Base-by-base conservation (phyloP, 73 alveolate species). In the Loxodes magnus region DNA sequence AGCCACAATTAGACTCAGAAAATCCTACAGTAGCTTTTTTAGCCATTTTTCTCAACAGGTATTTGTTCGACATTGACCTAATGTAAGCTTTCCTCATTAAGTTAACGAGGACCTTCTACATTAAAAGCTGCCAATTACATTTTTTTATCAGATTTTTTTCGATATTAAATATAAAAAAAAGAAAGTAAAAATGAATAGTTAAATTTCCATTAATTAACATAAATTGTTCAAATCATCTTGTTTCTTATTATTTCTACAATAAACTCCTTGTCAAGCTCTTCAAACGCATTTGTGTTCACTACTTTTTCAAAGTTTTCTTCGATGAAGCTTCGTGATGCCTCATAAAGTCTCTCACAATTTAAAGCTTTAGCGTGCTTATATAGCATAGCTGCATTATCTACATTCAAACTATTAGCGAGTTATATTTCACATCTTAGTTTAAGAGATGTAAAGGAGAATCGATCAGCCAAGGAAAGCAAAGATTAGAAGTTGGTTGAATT, bases 231-330 rank as follows among this genome's bases (percentile, higher is more conserved):
- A n/a, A n/a, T n/a, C n/a, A n/a, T n/a, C n/a, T n/a, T n/a, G n/a
- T n/a, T n/a, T 25, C 87, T 75, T 23, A 74, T 64, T 43, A 79
- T 79, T 53, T 79, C 82, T 19, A 74, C 34, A 21, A 79, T 38
- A 38, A 64, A 75, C 21, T 80, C 94, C 38, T 76, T 80, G 59
- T 76, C 81, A 0, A 80, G 67, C 35, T 76, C 84, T 41, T 76
- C 90, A 52, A 80, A 69, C 9, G 76, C 83, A 10, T 66, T 35
- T 24, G 81, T 64, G 26, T 67, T 54, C 6, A 77, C 57, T 6
- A 80, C 80, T 25, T 50, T 67, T 14, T 68, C 48, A 42, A 57
- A 77, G 50, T 80, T 51, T 44, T 80, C 90, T 46, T 76, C 77
- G 39, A 72, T 76, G 52, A 26, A 80, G 16, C 66, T 46, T 35